Base-by-base conservation (phyloP, 345 rosid genomes). In the Citrus maxima region DNA sequence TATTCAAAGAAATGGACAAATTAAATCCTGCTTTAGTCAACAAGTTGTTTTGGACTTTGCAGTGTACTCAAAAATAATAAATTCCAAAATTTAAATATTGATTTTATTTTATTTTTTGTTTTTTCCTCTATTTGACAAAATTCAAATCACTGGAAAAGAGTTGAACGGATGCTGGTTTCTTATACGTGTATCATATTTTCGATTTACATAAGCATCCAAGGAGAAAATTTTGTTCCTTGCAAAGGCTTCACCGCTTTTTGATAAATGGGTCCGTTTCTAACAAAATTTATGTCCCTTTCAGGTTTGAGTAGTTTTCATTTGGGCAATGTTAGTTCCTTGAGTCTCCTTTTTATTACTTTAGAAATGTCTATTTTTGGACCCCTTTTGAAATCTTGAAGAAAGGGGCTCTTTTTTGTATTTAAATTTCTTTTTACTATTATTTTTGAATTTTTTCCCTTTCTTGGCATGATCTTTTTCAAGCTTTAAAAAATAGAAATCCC, bases 341-440 rank as follows among this genome's bases (percentile, higher is more conserved):
- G 6, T 54, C 21, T 54, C 22, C 58, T 54, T 54, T 54, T 54
- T 54, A 38, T 51, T 64, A 35, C 74, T 77, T 66, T 68, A 63
- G 86, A 86, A 71, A 82, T 90, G 78, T 84, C 89, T 78, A 87
- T 86, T 80, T 87, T 84, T 80, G 87, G 86, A 61, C 73, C 82
- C 78, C 76, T 75, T 80, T 85, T 78, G 62, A 75, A 22, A 70
- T 55, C 68, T 63, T 16, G 72, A 67, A 64, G 67, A 72, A 83
- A 88, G 82, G 77, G 86, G 70, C 35, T 75, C 35, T 73, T 64
- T 81, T 87, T 87, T 82, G 84, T 83, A 68, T 75, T 85, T 76
- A 71, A 80, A 75, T 82, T 77, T 79, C 24, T 7, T 25, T 46
- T 25, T 22, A 83, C 74, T 13, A 46, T 46, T 46, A 46, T 46